Base-by-base conservation (phyloP, 2,329 filamentous ascomycete species). In the Zasmidium citrigriseum region DNA sequence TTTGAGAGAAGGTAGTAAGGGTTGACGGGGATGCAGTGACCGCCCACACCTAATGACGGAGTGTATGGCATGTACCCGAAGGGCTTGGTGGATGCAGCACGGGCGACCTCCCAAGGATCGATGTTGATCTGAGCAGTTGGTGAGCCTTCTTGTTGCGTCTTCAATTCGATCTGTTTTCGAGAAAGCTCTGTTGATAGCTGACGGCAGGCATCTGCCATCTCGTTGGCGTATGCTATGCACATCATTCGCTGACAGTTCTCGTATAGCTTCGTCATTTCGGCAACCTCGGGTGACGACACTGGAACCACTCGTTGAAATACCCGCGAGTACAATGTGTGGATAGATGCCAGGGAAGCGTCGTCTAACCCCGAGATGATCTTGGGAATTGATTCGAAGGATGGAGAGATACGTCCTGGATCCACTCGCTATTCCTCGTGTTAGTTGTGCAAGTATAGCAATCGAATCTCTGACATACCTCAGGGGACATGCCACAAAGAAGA, bases 11-110 rank as follows among this genome's bases (percentile, higher is more conserved):
- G 71, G 62, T 83, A 84, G 70, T 78, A 78, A 0, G 82, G 82
- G 57, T 84, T 84, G 60, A 84, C 76, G 0, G 82, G 82, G 58
- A 84, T 84, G 60, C 82, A 84, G 67, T 84, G 82, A 0, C 82
- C 82, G 1, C 82, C 82, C 4, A 84, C 82, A 11, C 82, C 82
- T 0, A 81, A 68, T 1, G 78, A 74, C 0, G 82, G 81, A 0
- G 68, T 68, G 66, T 78, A 80, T 0, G 81, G 75, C 59, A 78
- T 74, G 62, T 81, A 84, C 23, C 82, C 82, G 59, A 83, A 84
- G 4, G 59, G 56, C 24, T 64, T 64, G 21, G 61, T 62, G 21
- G 50, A 18, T 11, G 61, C 56, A 16, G 57, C 59, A 18, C 47
- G 45, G 11, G 57, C 54, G 27, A 64, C 57, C 55, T 64, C 62